These are phyloP conservation scores for Cyberlindnera maritima DNA, from an alignment of 805 yeast species.

Conservation along the genomic window DNA sequence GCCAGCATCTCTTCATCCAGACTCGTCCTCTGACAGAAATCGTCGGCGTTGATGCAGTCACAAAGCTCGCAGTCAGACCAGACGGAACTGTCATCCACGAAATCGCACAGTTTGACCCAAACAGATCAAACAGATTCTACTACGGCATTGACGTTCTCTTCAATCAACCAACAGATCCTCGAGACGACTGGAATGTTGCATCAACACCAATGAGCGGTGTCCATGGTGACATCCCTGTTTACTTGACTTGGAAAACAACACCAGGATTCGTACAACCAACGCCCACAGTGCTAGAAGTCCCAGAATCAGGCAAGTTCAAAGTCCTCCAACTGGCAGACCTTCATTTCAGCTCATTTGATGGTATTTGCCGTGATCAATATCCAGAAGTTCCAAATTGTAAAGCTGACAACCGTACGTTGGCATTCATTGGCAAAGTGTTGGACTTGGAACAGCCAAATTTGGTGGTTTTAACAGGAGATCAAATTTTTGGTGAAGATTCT, in stretches of 20 bases:
- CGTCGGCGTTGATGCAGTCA: constrained; percentile 5
- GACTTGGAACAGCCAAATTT: constrained; percentile 80
- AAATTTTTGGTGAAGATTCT: constrained; percentile 73
- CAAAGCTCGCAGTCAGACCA: constrained; percentile 2
- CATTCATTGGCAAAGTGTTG: constrained; percentile 59
- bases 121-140: constrained; percentile 14
- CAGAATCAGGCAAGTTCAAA: constrained; percentile 55
- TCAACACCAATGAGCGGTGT: constrained; percentile 8
- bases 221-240: constrained; percentile 19
- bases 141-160: constrained; percentile 58
- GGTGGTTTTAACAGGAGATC: constrained; percentile 89
- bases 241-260: constrained; percentile 25
- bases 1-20: constrained; percentile 18
- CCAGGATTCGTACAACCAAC: constrained; percentile 1
- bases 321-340: constrained; percentile 89
- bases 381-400: constrained; percentile 59
- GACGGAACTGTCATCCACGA: constrained; percentile 36
- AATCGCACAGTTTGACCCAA: constrained; percentile 38
- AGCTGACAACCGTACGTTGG: constrained; percentile 61
- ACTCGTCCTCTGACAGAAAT: constrained; percentile 7
- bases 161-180: constrained; percentile 73
- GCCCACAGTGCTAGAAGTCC: constrained; percentile 21
- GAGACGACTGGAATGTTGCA: constrained; percentile 59
- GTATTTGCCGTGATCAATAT: constrained; percentile 71
- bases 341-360: constrained; percentile 84